Base-by-base conservation (phyloP, 495 filamentous ascomycete genomes). In the Aspergillus panamensis region DNA sequence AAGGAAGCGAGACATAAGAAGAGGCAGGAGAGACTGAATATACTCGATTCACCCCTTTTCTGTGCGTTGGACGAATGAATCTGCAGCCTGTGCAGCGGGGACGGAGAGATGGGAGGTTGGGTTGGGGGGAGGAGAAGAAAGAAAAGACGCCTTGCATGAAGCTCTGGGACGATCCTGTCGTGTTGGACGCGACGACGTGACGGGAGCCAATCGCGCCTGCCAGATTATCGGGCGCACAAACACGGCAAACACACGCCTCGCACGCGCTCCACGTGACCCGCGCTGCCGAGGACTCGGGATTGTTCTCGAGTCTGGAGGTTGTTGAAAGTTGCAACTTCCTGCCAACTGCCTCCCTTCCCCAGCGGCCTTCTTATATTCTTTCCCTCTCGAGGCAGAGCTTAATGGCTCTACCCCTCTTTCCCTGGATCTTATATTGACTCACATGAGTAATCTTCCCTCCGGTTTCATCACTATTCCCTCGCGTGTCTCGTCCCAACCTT, bases 341-440 rank as follows among this genome's bases (percentile, higher is more conserved):
- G 32, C 32, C 20, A 48, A 39, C 53, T 35, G 12, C 20, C 42
- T 53, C 50, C 33, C 14, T 20, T 45, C 16, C 42, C 42, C 19
- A 3, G 6, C 7, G n/a, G 14, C 42, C 42, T 45, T 45, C 42
- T 45, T 45, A 53, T 62, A 71, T 68, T 70, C 73, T 73, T 67
- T 70, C 58, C 48, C 56, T 60, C 91, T 91, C 88, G 81, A 86
- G 48, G 66, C 70, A 47, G 87, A 91, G 72, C 74, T 81, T 65
- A 91, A 91, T 86, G 14, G 6, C 91, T 43, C 86, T 59, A 59
- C 51, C 45, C 53, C 53, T 53, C 54, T 40, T 53, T 62, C 48
- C 45, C 35, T 40, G 21, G 51, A 37, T 55, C 33, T 39, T 61
- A 57, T 64, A 9, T 56, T 8, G n/a, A 12, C 12, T 48, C 47